A percentile compares a stretch with the other conserved stretches of the same genome.
Conservation (phyloP, 2,329 filamentous ascomycete genomes). For the Onygenales sp. region DNA sequence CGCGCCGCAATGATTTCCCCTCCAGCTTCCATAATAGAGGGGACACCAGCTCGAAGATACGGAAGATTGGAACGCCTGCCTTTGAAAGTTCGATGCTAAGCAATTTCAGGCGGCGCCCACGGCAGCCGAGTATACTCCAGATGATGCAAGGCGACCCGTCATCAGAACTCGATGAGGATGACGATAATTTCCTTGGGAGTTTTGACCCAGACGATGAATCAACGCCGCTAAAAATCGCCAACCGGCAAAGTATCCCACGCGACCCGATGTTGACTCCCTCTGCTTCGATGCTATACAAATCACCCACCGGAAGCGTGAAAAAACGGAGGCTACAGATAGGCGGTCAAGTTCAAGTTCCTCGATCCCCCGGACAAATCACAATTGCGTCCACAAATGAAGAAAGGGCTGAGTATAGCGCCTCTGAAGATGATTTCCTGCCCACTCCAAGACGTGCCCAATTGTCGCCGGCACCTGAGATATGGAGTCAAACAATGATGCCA, state of each 20-base stretch:
- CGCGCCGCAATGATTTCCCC: neutral
- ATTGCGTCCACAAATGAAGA: constrained; percentile 12
- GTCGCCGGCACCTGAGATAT: constrained; percentile 13
- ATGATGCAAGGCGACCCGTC: constrained; percentile 31
- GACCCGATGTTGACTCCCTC: constrained; percentile 16
- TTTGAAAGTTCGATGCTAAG: constrained; percentile 35
- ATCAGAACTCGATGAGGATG: constrained; percentile 24
- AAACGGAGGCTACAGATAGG: neutral
- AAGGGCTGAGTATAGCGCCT: neutral
- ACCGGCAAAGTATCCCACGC: constrained; percentile 21
- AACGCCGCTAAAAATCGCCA: constrained; percentile 31
- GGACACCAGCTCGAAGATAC: constrained; percentile 8
- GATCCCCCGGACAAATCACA: constrained; percentile 14
- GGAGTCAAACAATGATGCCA: constrained; percentile 28
- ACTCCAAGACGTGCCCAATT: constrained; percentile 8
- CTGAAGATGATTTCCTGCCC: constrained; percentile 5
- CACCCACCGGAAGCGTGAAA: neutral
- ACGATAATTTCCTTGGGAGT: constrained; percentile 34
- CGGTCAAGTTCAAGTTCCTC: constrained; percentile 19
- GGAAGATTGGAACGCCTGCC: constrained; percentile 26
- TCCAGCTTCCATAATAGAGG: constrained; percentile 4
- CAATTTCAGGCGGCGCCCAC: constrained; percentile 34
- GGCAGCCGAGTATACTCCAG: constrained; percentile 36
- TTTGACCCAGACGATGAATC: constrained; percentile 37
- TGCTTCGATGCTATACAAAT: constrained; percentile 14